Evolutionary conservation across 176 grass and related monocot species (phyloP).

Genomic region (Sorghum bicolor): DNA sequence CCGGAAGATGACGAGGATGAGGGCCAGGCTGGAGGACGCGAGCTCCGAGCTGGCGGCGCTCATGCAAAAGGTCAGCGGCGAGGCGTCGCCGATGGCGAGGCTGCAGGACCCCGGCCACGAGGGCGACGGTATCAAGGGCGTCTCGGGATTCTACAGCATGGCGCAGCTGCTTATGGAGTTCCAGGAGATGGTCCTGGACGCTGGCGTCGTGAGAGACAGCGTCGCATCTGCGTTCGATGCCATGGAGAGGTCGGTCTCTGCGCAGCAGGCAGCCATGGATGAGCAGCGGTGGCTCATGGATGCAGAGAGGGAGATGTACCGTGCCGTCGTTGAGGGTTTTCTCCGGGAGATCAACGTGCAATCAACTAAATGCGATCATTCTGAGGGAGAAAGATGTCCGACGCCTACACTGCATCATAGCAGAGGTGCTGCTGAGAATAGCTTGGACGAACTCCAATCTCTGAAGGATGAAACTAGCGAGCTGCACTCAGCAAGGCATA

Average conservation of each 20-base stretch:
- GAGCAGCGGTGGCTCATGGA: slow-evolving; percentile 46
- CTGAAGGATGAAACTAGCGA: neutral
- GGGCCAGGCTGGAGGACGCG: slow-evolving; percentile 49
- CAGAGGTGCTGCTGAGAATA: neutral
- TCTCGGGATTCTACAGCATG: slow-evolving; percentile 52
- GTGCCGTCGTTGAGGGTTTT: slow-evolving; percentile 31
- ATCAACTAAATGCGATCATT: neutral
- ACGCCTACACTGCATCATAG: neutral
- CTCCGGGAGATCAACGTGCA: slow-evolving; percentile 26
- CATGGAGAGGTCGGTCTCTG: slow-evolving; percentile 33
- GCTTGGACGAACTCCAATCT: neutral
- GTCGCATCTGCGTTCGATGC: slow-evolving; percentile 52
- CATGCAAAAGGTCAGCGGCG: slow-evolving; percentile 40
- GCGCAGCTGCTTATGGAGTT: slow-evolving; percentile 57
- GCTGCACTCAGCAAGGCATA: neutral
- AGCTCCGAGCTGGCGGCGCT: slow-evolving; percentile 35
- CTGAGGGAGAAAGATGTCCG: neutral
- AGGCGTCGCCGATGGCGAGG: slow-evolving; percentile 23
- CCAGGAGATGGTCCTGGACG: slow-evolving; percentile 55
- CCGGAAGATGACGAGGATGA: slow-evolving; percentile 35
- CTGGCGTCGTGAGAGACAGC: slow-evolving; percentile 34
- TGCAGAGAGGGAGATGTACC: slow-evolving; percentile 45
- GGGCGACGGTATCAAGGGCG: slow-evolving; percentile 23
- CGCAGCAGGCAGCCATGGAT: slow-evolving; percentile 29
- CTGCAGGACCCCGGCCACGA: slow-evolving; percentile 30